These are phyloP conservation scores for Alternaria longipes DNA, from an alignment of 2,329 filamentous ascomycete genomes.

Conservation along the genomic window DNA sequence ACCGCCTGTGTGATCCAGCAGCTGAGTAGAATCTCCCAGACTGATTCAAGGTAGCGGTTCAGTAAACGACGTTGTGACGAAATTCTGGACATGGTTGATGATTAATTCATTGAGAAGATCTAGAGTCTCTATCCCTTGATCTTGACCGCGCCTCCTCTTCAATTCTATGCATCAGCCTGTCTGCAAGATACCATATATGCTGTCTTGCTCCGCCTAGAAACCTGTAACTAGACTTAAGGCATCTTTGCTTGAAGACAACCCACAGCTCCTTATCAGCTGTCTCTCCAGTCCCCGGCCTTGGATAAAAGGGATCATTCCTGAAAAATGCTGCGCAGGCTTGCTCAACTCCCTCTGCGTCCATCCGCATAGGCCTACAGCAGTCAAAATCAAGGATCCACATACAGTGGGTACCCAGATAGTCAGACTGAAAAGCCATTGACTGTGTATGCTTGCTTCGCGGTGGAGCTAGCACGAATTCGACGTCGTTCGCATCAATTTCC, in stretches of 20 bases:
- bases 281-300: constrained; percentile 29
- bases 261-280: constrained; percentile 19
- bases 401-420: constrained; percentile 18
- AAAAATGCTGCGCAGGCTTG: constrained; percentile 57
- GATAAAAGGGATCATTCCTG: constrained; percentile 64
- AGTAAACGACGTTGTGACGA: no score
- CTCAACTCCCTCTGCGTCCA: constrained; percentile 50
- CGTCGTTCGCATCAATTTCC: constrained; percentile 61
- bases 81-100: no score
- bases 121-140: no score
- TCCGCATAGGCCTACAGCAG: constrained; percentile 62
- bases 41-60: no score
- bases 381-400: constrained; percentile 65
- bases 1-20: no score
- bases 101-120: no score
- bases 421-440: constrained; percentile 12
- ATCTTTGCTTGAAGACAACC: not conserved
- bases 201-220: not conserved
- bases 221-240: not conserved
- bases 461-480: constrained; percentile 64
- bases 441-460: constrained; percentile 4
- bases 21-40: no score
- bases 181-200: not conserved
- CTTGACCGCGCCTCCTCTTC: not conserved
- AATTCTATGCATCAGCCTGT: not conserved